Evolutionary conservation across 129 eudicot genomes (phyloP).

Genomic region (Sambucus nigra): DNA sequence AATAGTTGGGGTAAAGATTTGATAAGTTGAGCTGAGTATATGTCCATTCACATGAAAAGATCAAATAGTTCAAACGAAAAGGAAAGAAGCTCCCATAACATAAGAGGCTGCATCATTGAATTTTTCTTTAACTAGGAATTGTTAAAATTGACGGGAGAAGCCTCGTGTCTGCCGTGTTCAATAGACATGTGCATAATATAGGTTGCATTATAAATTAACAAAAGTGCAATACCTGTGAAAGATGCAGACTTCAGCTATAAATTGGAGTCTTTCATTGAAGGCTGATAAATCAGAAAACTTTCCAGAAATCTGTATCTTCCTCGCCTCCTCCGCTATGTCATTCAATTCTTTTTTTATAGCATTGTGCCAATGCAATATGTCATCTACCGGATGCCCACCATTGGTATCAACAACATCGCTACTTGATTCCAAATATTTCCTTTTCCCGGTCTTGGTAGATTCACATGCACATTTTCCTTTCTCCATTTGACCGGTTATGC

Average conservation of each 20-base stretch:
- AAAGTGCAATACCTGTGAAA: constrained; percentile 35
- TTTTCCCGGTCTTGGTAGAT: constrained; percentile 19
- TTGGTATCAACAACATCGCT: constrained; percentile 6
- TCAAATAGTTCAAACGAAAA: too few species aligned
- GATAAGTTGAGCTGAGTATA: too few species aligned
- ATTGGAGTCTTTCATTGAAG: constrained; percentile 34
- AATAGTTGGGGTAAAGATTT: too few species aligned
- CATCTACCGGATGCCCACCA: constrained; percentile 25
- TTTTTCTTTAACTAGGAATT: too few species aligned
- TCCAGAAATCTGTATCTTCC: constrained; percentile 22
- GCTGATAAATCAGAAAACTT: constrained; percentile 33
- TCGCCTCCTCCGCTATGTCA: constrained; percentile 39
- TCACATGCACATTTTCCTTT: constrained; percentile 16
- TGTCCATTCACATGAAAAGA: too few species aligned
- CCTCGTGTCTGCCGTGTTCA: neutral
- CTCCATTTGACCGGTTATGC: neutral
- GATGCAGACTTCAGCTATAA: constrained; percentile 39
- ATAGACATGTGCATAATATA: neutral
- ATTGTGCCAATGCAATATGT: constrained; percentile 40
- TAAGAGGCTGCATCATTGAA: too few species aligned
- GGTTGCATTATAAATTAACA: neutral
- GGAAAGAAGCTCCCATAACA: too few species aligned
- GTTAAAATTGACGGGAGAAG: neutral
- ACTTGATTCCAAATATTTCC: constrained; percentile 13
- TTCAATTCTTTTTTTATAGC: constrained; percentile 31